Percentiles rank a stretch among this genome's conserved stretches.
Evolutionary conservation across 2,329 filamentous ascomycete genomes (phyloP).

Genomic region (Hymenotorrendiella dingleyae): DNA sequence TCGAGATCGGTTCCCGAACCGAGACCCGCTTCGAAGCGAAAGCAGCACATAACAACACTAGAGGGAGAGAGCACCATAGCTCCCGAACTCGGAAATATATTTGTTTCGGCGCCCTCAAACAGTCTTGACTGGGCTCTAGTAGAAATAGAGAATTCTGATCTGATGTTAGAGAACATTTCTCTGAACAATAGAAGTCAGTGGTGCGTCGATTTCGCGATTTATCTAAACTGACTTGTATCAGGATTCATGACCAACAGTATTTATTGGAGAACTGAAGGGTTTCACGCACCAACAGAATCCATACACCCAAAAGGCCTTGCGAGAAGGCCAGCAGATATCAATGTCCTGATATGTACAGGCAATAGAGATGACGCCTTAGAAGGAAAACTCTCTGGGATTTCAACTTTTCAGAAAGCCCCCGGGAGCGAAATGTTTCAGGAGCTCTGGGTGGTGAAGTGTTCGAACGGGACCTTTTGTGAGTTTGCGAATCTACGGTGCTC

Average conservation of each 20-base stretch:
- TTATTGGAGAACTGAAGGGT: slow-evolving; percentile 6
- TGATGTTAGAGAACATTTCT: slow-evolving; percentile 10
- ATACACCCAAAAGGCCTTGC: slow-evolving; percentile 8
- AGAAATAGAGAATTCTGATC: slow-evolving; percentile 8
- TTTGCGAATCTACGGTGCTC: not conserved
- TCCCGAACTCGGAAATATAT: slow-evolving; percentile 9
- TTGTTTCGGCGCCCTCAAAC: slow-evolving; percentile 6
- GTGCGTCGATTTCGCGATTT: too few relatives aligned
- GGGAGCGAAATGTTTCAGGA: slow-evolving; percentile 9
- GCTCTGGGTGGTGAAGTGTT: slow-evolving; percentile 8
- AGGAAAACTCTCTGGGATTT: slow-evolving; percentile 6
- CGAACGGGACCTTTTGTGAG: slow-evolving; percentile 8
- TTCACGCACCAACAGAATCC: slow-evolving; percentile 6
- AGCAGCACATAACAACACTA: not conserved
- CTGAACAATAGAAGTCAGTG: slow-evolving; percentile 8
- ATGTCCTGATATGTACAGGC: slow-evolving; percentile 11
- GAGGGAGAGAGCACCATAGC: slow-evolving; percentile 3
- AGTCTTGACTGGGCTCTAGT: slow-evolving; percentile 10
- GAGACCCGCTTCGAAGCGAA: not conserved
- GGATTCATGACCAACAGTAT: slow-evolving; percentile 11
- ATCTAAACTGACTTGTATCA: too few relatives aligned
- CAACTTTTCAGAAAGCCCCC: slow-evolving; percentile 6
- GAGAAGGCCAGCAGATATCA: slow-evolving; percentile 4
- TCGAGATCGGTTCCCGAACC: not conserved
- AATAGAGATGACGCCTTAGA: slow-evolving; percentile 9